A percentile compares a stretch with the other conserved stretches of the same genome.
Conservation (phyloP, 2,329 filamentous ascomycete species). For the Akanthomyces muscarius region DNA sequence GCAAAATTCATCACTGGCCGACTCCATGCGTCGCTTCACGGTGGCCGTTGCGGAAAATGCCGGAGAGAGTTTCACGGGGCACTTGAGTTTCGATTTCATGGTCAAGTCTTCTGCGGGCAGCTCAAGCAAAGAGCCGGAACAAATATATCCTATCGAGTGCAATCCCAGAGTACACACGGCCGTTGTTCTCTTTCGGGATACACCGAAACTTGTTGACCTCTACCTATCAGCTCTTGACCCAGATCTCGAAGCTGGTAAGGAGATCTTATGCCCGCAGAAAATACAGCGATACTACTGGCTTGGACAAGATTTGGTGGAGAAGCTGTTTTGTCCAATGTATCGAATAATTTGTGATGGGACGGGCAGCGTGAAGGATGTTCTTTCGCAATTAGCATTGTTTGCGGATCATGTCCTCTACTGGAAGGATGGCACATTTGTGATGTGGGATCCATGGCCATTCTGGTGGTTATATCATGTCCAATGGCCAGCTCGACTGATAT, state of each 20-base stretch:
- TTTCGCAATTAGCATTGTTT: conserved; percentile 27
- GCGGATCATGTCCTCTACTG: conserved; percentile 41
- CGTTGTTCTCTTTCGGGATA: conserved; percentile 54
- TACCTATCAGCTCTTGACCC: conserved; percentile 48
- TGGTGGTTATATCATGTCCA: conserved; percentile 55
- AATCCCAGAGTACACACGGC: conserved; percentile 68
- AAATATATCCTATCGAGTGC: conserved; percentile 64
- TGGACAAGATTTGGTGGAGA: conserved; percentile 59
- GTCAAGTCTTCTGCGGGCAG: not conserved
- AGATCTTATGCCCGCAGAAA: conserved; percentile 17
- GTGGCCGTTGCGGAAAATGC: conserved; percentile 49
- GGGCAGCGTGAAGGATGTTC: conserved; percentile 22
- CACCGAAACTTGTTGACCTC: conserved; percentile 43
- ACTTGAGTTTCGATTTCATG: conserved; percentile 42
- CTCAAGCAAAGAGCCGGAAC: not conserved
- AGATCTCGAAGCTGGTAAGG: conserved; percentile 23
- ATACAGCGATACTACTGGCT: conserved; percentile 53
- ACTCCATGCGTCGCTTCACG: conserved; percentile 63
- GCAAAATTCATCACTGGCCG: conserved; percentile 47
- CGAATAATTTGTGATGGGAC: conserved; percentile 22
- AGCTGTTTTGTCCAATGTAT: conserved; percentile 44
- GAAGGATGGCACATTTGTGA: conserved; percentile 51
- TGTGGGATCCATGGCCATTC: conserved; percentile 53
- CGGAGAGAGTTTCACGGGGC: conserved; percentile 57
- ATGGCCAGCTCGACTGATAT: conserved; percentile 49